Base-by-base conservation (phyloP, 148 eudicot species). In the Beta vulgaris region DNA sequence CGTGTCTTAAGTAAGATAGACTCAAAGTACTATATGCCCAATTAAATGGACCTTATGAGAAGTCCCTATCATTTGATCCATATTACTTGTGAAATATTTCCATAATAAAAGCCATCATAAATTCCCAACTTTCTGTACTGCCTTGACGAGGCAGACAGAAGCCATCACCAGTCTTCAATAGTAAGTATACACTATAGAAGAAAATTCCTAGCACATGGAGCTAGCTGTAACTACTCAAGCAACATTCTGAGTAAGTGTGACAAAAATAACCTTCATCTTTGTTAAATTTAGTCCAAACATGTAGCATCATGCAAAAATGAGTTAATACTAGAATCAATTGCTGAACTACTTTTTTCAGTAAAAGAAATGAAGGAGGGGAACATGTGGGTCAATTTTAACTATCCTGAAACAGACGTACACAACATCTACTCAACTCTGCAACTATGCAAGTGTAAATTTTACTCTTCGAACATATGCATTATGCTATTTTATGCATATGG, bases 61-160 rank as follows among this genome's bases (percentile, higher is more conserved):
- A 43, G 40, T 51, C n/a, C 76, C 21, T 11, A 87, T 90, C 84
- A 81, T 80, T 43, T 86, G 85, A 69, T 60, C 69, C 5, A 82
- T n/a, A 59, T 46, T n/a, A n/a, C n/a, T n/a, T n/a, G n/a, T n/a
- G n/a, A 51, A 51, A 51, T 13, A 25, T 14, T 12, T 14, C 61
- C 61, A 55, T 26, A 68, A 23, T 68, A 32, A 32, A 48, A 29
- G 37, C 59, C 40, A 46, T 69, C 57, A 46, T 69, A 69, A 48
- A 69, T 69, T 69, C 54, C 54, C 7, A 26, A 55, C 11, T 34
- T 43, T 44, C 15, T 25, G 18, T 40, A 8, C 58, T 48, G 3
- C n/a, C 73, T 69, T 31, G 64, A 60, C 6, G 10, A 60, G 64
- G 2, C 64, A 15, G 64, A 29, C 62, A 58, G 11, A 14, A 21